A percentile compares a stretch with the other conserved stretches of the same genome.
Evolutionary conservation across 305 asterid species (phyloP).

Genomic region (Solanum hybrid): DNA sequence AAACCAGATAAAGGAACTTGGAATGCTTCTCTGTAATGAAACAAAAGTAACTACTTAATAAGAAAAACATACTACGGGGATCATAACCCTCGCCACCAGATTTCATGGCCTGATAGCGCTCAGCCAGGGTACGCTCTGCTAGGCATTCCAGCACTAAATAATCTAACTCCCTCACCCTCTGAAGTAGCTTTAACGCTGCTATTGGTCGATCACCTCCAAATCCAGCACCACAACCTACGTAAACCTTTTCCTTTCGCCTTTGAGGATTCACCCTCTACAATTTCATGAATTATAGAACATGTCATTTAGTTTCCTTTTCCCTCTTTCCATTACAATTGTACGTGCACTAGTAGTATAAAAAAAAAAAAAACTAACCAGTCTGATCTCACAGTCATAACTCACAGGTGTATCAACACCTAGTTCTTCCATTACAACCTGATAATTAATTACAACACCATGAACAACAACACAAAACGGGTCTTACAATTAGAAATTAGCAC

Average conservation of each 20-base stretch:
- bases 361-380: conserved; percentile 37
- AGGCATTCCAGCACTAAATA: conserved; percentile 89
- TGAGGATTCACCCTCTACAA: conserved; percentile 58
- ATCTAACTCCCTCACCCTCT: conserved; percentile 62
- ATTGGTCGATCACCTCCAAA: conserved; percentile 88
- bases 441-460: not conserved
- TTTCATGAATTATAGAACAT: not conserved
- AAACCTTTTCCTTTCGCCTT: conserved; percentile 68
- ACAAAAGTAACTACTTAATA: conserved; percentile 1
- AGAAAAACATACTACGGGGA: conserved; percentile 67
- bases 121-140: conserved; percentile 99
- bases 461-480: not conserved
- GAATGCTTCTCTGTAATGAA: not conserved
- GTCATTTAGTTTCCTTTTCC: not conserved
- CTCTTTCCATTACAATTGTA: not conserved
- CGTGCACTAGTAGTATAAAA: not conserved
- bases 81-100: conserved; percentile 78
- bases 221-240: conserved; percentile 94
- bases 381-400: conserved; percentile 49
- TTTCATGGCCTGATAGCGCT: conserved; percentile 52
- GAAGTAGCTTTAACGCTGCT: conserved; percentile 82
- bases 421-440: conserved; percentile 31
- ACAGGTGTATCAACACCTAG: conserved; percentile 20
- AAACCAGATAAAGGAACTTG: not conserved
- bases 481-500: not conserved